Evolutionary conservation across 768 basidiomycete genomes (phyloP).

Genomic region (Boletus tomentosulus): DNA sequence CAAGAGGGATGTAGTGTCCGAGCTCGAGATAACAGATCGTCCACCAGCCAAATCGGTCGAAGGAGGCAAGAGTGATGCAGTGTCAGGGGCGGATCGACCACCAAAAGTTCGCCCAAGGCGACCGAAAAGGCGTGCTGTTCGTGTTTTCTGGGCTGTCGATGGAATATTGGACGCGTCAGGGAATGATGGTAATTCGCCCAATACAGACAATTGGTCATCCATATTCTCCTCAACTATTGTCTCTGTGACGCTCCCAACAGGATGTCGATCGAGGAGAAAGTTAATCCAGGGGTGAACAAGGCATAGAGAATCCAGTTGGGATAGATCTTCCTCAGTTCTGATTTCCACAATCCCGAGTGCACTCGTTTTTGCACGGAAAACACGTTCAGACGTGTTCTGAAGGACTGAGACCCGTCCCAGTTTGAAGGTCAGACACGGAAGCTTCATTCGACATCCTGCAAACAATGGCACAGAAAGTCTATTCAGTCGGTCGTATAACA

Average conservation of each 20-base stretch:
- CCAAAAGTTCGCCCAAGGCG: neutral
- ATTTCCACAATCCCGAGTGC: neutral
- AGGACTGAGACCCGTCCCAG: neutral
- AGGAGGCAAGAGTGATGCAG: no score
- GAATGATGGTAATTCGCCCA: neutral
- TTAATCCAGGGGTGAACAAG: constrained; percentile 4
- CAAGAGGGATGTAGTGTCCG: no score
- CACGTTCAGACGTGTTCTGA: neutral
- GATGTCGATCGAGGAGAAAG: neutral
- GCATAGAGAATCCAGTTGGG: neutral
- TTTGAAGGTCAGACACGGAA: neutral
- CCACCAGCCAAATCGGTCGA: no score
- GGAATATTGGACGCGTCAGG: neutral
- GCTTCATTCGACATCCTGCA: neutral
- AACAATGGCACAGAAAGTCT: neutral
- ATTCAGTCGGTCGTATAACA: neutral
- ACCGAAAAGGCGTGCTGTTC: neutral
- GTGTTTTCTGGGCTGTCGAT: neutral
- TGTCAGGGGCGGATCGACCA: no score
- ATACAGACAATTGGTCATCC: neutral
- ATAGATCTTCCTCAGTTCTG: neutral
- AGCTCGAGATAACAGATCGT: no score
- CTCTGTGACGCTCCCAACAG: no score
- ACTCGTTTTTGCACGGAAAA: neutral
- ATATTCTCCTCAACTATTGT: no score